These are phyloP conservation scores for Posidonia australis DNA, from an alignment of 106 monocot genomes.

Conservation along the genomic window DNA sequence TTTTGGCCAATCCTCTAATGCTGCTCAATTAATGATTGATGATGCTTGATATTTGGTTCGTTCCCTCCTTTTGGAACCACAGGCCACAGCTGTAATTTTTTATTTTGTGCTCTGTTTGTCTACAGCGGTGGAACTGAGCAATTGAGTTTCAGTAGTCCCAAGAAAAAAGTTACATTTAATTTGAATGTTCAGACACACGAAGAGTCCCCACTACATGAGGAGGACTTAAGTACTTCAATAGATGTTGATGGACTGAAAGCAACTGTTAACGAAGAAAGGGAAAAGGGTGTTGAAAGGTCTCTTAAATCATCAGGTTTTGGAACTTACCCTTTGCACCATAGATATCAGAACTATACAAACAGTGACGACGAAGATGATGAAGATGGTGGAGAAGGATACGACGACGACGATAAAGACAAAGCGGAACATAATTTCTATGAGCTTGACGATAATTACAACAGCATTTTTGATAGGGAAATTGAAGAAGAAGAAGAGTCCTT, in stretches of 20 bases:
- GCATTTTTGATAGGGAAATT: conserved; percentile 16
- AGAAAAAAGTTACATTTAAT: conserved; percentile 82
- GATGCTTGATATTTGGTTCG: too few species aligned
- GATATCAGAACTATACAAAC: conserved; percentile 48
- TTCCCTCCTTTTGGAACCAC: too few species aligned
- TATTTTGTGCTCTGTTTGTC: background rate
- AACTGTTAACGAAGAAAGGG: conserved; percentile 7
- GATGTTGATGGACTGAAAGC: background rate
- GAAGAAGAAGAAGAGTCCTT: conserved; percentile 59
- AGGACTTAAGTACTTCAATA: background rate
- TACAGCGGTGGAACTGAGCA: conserved; percentile 26
- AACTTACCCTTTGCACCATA: conserved; percentile 34
- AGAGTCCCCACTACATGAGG: background rate
- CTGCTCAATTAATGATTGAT: too few species aligned
- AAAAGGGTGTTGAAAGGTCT: background rate
- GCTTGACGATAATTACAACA: conserved; percentile 25
- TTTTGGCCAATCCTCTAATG: too few species aligned
- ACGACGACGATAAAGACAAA: conserved; percentile 11
- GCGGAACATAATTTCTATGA: conserved; percentile 25
- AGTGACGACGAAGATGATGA: conserved; percentile 30
- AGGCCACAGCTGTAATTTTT: too few species aligned
- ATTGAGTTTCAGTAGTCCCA: conserved; percentile 14
- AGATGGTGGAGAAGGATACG: conserved; percentile 15
- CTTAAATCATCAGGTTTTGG: background rate
- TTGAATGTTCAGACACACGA: conserved; percentile 55